Conservation (phyloP, 768 basidiomycete species). For the Pulveroboletus sp. region DNA sequence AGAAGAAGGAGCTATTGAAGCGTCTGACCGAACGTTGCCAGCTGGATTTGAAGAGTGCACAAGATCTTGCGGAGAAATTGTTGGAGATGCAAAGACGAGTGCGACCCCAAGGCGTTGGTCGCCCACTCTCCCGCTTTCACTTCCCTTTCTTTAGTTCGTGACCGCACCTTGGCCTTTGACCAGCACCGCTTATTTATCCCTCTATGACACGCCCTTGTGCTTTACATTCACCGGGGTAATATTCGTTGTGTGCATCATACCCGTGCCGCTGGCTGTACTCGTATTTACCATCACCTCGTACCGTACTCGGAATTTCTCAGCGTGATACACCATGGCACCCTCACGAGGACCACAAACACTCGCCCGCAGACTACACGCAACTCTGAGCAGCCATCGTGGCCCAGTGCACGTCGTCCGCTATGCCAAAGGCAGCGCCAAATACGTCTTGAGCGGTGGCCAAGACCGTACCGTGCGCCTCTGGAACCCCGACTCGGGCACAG, state of each 20-base stretch:
- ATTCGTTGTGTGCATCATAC: too few species aligned
- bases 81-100: not conserved
- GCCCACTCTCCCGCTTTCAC: not conserved
- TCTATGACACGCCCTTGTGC: not conserved
- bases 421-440: constrained; percentile 82
- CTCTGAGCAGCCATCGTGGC: constrained; percentile 67
- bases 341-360: constrained; percentile 51
- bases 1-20: constrained; percentile 15
- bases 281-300: not conserved
- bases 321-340: constrained; percentile 38
- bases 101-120: not conserved
- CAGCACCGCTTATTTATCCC: not conserved
- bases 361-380: constrained; percentile 58
- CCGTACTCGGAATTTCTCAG: not conserved
- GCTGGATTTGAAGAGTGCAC: constrained; percentile 14
- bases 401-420: constrained; percentile 90
- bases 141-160: not conserved
- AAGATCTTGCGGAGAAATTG: constrained; percentile 14
- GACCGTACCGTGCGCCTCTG: constrained; percentile 87
- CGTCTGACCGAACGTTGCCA: constrained; percentile 24
- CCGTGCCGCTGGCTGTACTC: not conserved
- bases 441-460: constrained; percentile 89
- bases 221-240: too few species aligned
- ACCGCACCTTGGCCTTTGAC: not conserved
- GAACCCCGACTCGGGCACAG: constrained; percentile 82